Base-by-base conservation (phyloP, 768 basidiomycete genomes). In the Amanita thiersii region DNA sequence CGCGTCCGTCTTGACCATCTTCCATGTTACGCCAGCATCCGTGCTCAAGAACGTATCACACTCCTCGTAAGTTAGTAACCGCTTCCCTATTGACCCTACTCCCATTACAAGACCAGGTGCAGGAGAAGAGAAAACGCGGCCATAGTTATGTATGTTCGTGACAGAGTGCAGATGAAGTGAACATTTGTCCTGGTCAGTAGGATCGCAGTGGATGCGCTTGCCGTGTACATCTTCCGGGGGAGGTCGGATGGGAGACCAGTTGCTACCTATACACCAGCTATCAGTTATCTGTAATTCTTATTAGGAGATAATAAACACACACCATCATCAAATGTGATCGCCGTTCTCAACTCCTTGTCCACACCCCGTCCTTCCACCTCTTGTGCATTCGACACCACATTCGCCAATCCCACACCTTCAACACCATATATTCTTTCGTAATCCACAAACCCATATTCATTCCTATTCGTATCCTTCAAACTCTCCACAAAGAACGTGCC, bases 61-160 rank as follows among this genome's bases (percentile, higher is more conserved):
- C 26, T 96, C 82, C 31, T 85, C 79, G 52, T 97, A 97, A 0
- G 77, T 64, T 12, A 66, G 56, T 5, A 97, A 65, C 9, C 63
- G 58, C 15, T 70, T 62, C 2, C 94, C 92, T 25, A 96, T 73
- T 0, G 79, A 86, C 4, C 96, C 96, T 1, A 98, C 91, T n/a
- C 87, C 94, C 87, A 99, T 94, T 20, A 89, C 83, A 46, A 90
- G 74, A 0, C 96, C 94, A 0, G 94, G 94, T 0, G 93, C 94
- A 4, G 89, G 83, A 0, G 91, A 92, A 1, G 91, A 94, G 63
- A 98, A 98, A 21, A 97, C 73, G 12, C 88, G 82, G 0, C 96
- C 94, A 53, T 82, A 87, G 61, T 97, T 99, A 63, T 94, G 94
- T 1, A 89, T 83, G 5, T 75, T 68, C 0, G 93, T 93, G 17